Conservation (phyloP, 108 stramenopile genomes). For the Skeletonema potamos region DNA sequence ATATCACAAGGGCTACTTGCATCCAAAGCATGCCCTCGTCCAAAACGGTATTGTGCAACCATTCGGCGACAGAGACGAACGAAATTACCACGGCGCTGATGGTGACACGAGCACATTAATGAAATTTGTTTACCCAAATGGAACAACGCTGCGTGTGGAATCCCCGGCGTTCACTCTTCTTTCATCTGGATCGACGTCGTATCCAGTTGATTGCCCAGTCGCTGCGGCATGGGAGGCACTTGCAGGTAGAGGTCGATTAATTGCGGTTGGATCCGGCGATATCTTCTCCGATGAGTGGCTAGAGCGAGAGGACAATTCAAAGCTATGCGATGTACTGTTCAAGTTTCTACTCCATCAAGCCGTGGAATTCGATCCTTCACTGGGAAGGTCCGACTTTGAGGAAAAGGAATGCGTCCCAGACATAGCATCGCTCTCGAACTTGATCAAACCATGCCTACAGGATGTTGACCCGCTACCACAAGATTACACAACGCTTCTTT, state of each 20-base stretch:
- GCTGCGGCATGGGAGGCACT: slow-evolving; percentile 62
- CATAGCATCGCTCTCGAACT: slow-evolving; percentile 64
- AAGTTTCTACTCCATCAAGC: slow-evolving; percentile 42
- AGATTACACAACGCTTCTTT: slow-evolving; percentile 74
- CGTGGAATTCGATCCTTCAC: slow-evolving; percentile 35
- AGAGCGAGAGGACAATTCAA: slow-evolving; percentile 76
- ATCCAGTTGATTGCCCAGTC: slow-evolving; percentile 81
- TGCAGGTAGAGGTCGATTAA: slow-evolving; percentile 51
- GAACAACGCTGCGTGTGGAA: slow-evolving; percentile 69
- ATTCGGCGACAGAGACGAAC: slow-evolving; percentile 45
- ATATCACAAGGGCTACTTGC: slow-evolving; percentile 70
- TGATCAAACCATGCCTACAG: slow-evolving; percentile 74
- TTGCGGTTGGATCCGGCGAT: slow-evolving; percentile 69
- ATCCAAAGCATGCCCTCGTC: slow-evolving; percentile 82
- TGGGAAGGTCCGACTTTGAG: slow-evolving; percentile 44
- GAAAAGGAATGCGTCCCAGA: slow-evolving; percentile 66
- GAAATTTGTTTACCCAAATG: slow-evolving; percentile 78
- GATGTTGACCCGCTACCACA: slow-evolving; percentile 72
- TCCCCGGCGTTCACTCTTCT: slow-evolving; percentile 61
- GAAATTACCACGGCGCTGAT: slow-evolving; percentile 14
- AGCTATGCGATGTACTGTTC: slow-evolving; percentile 60
- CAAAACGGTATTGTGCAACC: slow-evolving; percentile 75
- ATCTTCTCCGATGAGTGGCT: slow-evolving; percentile 80
- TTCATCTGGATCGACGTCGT: slow-evolving; percentile 74
- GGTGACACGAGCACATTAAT: slow-evolving; percentile 8